Base-by-base conservation (phyloP, 2,329 filamentous ascomycete genomes). In the Chrysoporthe deuterocubensis region DNA sequence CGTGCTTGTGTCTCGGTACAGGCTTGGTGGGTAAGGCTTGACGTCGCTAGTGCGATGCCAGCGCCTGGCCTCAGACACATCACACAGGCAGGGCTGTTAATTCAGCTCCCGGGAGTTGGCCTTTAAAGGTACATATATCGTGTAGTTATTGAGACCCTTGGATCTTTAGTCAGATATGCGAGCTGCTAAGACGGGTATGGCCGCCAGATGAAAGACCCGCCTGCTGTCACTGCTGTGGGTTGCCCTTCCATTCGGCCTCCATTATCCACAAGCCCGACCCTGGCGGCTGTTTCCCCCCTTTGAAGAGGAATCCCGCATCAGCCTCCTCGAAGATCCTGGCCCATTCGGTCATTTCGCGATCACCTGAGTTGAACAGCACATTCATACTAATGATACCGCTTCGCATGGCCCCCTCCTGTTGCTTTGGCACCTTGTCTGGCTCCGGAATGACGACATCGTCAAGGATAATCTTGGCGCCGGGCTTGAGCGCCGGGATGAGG, bases 401-500 rank as follows among this genome's bases (percentile, higher is more conserved):
- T 21, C 61, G 57, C 61, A 67, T 26, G n/a, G 21, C 18, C 0
- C 3, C 14, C 26, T 64, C 54, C 54, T n/a, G 21, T 43, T 46
- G 7, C n/a, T 59, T 59, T 16, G 50, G 37, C 13, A 63, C 64
- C 43, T 70, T 69, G 44, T 67, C 69, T 9, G 72, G 72, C 62
- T 73, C 70, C 2, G 72, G 75, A 46, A 76, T 67, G 16, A 70
- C 71, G 6, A 67, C 67, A 42, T 77, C 75, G 62, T 74, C 75
- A 63, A 76, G 68, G 61, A 76, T 65, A 21, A 76, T 62, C 42
- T 67, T 71, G 14, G 75, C 71, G 1, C 75, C 74, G 3, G 68
- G 68, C 44, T 74, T 74, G 11, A 79, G 68, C 3, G 72, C 75
- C 9, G 76, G 76, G 9, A 77, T 68, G 6, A 80, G 71, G 0